Conservation (phyloP, 2,329 filamentous ascomycete species). For the Diplodia mutila region DNA sequence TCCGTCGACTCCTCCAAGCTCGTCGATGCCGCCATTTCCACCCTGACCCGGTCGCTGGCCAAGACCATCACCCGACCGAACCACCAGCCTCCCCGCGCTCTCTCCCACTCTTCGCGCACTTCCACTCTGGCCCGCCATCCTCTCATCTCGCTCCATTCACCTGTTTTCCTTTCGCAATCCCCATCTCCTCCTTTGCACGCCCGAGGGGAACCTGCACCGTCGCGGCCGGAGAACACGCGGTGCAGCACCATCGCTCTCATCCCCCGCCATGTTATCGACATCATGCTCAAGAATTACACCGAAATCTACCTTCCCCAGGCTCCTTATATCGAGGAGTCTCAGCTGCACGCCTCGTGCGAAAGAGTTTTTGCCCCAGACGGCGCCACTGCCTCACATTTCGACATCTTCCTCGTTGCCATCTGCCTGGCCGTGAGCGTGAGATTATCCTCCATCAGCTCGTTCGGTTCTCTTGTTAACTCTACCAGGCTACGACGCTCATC, state of each 20-base stretch:
- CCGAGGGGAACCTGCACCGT: neutral
- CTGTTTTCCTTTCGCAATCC: conserved; percentile 12
- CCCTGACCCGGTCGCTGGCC: conserved; percentile 16
- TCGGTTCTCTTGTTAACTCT: neutral
- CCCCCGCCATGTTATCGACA: conserved; percentile 24
- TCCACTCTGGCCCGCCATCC: neutral
- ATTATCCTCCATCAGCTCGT: neutral
- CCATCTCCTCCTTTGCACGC: neutral
- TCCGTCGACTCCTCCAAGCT: conserved; percentile 7
- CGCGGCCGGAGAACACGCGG: neutral
- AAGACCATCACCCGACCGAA: neutral
- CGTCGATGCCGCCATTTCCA: conserved; percentile 9
- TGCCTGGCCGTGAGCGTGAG: conserved; percentile 20
- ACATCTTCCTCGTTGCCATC: conserved; percentile 22
- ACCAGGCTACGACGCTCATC: conserved; percentile 11
- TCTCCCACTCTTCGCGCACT: neutral
- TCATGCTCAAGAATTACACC: conserved; percentile 25
- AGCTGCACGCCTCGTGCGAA: conserved; percentile 12
- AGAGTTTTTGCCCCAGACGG: conserved; percentile 1
- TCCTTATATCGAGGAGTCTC: conserved; percentile 12
- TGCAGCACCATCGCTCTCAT: conserved; percentile 23
- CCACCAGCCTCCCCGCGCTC: neutral
- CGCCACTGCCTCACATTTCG: neutral
- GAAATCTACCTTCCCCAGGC: conserved; percentile 21
- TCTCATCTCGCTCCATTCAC: conserved; percentile 8